Conservation (phyloP, 257 asterid species). For the Salvia miltiorrhiza region DNA sequence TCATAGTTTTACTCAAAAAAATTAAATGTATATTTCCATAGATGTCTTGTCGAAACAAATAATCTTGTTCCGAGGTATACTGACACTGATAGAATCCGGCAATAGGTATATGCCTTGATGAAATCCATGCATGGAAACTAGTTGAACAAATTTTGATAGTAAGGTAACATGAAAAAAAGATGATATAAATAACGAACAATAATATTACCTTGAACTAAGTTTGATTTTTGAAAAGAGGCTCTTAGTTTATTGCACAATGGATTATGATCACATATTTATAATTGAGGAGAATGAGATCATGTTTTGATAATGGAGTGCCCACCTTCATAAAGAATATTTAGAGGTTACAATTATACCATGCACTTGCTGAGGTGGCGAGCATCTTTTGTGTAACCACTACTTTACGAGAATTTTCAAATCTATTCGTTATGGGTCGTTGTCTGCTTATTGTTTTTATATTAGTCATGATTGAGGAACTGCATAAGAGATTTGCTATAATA, state of each 20-base stretch:
- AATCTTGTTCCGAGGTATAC: background rate
- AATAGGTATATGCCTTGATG: constrained; percentile 21
- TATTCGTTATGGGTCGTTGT: constrained; percentile 19
- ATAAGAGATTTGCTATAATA: background rate
- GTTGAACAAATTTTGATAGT: constrained; percentile 1
- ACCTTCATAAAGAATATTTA: constrained; percentile 25
- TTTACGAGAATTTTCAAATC: constrained; percentile 14
- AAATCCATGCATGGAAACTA: constrained; percentile 11
- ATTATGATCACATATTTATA: constrained; percentile 34
- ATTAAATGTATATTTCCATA: background rate
- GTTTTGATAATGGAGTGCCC: constrained; percentile 30
- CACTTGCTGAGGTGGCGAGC: constrained; percentile 27
- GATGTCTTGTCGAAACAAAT: background rate
- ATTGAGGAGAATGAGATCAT: constrained; percentile 20
- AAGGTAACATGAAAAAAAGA: constrained; percentile 14
- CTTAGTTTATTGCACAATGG: constrained; percentile 21
- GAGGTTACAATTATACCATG: constrained; percentile 25
- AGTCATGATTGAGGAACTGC: background rate
- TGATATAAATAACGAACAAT: constrained; percentile 2
- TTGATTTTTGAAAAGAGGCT: constrained; percentile 6
- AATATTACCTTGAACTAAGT: constrained; percentile 24
- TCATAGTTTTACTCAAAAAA: background rate
- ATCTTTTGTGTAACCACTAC: constrained; percentile 25
- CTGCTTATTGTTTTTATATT: background rate
- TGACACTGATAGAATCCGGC: constrained; percentile 3